Conservation (phyloP, 306 rosid genomes). For the Malus sieversii region DNA sequence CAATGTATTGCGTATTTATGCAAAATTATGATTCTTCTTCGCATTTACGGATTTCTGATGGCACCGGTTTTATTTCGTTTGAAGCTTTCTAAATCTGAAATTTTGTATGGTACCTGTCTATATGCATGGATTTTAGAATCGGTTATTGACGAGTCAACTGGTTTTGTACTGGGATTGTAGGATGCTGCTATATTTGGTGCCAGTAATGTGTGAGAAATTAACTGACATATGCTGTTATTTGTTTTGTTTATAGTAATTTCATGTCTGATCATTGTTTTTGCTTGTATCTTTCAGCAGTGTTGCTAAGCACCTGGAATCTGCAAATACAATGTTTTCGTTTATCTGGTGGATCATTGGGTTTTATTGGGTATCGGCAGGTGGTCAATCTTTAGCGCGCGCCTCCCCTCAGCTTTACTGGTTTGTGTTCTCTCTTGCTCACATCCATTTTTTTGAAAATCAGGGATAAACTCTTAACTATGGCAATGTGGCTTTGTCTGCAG, state of each 20-base stretch:
- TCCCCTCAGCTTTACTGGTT: slow-evolving; percentile 94
- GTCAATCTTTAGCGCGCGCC: slow-evolving; percentile 53
- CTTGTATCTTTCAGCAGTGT: slow-evolving; percentile 36
- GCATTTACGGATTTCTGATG: background rate
- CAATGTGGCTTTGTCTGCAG: slow-evolving; percentile 45
- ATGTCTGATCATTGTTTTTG: background rate
- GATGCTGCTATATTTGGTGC: background rate
- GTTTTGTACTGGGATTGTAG: background rate
- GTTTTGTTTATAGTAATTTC: background rate
- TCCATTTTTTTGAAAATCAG: background rate
- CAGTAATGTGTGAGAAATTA: background rate
- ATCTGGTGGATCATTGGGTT: slow-evolving; percentile 99
- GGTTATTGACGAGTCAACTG: background rate
- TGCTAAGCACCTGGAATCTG: slow-evolving; percentile 86
- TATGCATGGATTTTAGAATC: background rate
- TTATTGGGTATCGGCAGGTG: slow-evolving; percentile 95
- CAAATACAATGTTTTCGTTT: slow-evolving; percentile 93
- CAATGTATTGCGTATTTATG: background rate
- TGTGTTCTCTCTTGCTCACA: slow-evolving; percentile 21
- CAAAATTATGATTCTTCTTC: background rate
- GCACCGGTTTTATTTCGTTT: background rate
- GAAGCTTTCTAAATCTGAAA: background rate
- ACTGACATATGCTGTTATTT: background rate
- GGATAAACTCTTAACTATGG: slow-evolving; percentile 15
- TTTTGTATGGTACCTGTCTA: background rate